These are phyloP conservation scores for Backusella parvicylindrica DNA, from an alignment of 192 early-diverging fungal species.

Conservation along the genomic window DNA sequence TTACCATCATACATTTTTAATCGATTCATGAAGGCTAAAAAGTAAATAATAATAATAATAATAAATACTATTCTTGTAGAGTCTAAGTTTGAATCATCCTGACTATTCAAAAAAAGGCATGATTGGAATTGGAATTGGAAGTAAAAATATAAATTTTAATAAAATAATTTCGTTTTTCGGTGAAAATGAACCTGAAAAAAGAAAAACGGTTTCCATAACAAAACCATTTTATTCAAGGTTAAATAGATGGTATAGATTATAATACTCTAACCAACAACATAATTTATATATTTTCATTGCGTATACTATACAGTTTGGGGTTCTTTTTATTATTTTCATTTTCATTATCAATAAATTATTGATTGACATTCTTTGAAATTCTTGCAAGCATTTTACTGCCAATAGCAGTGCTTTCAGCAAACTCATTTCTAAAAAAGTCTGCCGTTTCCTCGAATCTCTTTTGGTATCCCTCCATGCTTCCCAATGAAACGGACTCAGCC, in stretches of 20 bases:
- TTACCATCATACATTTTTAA: neutral
- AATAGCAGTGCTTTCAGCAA: slow-evolving; percentile 49
- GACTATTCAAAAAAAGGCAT: too few relatives aligned
- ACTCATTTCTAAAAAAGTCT: slow-evolving; percentile 73
- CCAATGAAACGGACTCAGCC: slow-evolving; percentile 86
- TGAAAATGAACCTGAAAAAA: too few relatives aligned
- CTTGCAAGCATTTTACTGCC: slow-evolving; percentile 58
- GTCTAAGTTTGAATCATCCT: too few relatives aligned
- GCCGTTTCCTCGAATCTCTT: slow-evolving; percentile 81
- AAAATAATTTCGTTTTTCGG: too few relatives aligned
- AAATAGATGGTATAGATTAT: neutral
- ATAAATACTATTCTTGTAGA: neutral
- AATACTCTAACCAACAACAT: neutral
- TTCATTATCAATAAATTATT: neutral
- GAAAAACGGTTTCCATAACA: too few relatives aligned
- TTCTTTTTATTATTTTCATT: neutral
- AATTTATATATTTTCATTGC: neutral
- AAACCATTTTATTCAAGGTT: too few relatives aligned
- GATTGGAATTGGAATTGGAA: too few relatives aligned
- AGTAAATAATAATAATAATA: too few relatives aligned
- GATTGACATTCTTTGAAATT: slow-evolving; percentile 44
- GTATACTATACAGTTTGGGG: neutral
- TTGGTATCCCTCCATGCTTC: slow-evolving; percentile 80
- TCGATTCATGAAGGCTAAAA: neutral
- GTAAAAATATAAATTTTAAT: too few relatives aligned